Evolutionary conservation across 164 flowering plant genomes (phyloP).

Genomic region (Vitis riparia): DNA sequence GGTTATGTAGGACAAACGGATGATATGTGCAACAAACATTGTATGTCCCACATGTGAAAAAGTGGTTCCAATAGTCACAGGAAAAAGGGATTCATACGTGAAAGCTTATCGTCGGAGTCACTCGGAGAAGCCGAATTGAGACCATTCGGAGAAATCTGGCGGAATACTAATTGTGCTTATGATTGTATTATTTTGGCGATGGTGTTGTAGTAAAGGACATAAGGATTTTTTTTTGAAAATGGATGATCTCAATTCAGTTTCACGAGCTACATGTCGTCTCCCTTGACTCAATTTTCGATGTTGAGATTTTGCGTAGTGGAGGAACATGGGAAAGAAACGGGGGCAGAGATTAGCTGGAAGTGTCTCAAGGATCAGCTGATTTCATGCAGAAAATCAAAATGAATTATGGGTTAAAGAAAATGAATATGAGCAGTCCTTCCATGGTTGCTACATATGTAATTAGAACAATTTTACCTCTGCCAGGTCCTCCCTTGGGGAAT

Average conservation of each 20-base stretch:
- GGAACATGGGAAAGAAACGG: constrained; percentile 35
- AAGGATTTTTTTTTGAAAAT: constrained; percentile 25
- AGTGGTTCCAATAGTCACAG: neutral
- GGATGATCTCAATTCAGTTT: constrained; percentile 94
- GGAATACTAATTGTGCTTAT: constrained; percentile 13
- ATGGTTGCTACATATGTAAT: constrained; percentile 34
- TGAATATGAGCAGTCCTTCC: neutral
- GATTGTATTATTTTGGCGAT: constrained; percentile 26
- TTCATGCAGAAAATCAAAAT: constrained; percentile 76
- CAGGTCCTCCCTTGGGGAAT: constrained; percentile 73
- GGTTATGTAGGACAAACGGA: constrained; percentile 47
- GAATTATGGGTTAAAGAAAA: constrained; percentile 41
- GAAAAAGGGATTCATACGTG: neutral
- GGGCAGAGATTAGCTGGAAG: constrained; percentile 66
- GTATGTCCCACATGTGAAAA: neutral
- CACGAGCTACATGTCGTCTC: constrained; percentile 30
- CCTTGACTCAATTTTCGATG: constrained; percentile 39
- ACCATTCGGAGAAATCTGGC: neutral
- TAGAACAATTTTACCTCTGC: constrained; percentile 69
- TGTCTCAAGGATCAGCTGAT: constrained; percentile 64
- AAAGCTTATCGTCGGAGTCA: constrained; percentile 23
- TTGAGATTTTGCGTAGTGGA: constrained; percentile 48
- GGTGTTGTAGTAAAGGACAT: constrained; percentile 8
- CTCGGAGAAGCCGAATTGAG: constrained; percentile 41
- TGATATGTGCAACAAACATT: constrained; percentile 25